Percentiles rank a stretch among this genome's conserved stretches.
phyloP scores from a whole-genome alignment of 1,284 basidiomycete genomes.

The Pholiota adiposa region DNA sequence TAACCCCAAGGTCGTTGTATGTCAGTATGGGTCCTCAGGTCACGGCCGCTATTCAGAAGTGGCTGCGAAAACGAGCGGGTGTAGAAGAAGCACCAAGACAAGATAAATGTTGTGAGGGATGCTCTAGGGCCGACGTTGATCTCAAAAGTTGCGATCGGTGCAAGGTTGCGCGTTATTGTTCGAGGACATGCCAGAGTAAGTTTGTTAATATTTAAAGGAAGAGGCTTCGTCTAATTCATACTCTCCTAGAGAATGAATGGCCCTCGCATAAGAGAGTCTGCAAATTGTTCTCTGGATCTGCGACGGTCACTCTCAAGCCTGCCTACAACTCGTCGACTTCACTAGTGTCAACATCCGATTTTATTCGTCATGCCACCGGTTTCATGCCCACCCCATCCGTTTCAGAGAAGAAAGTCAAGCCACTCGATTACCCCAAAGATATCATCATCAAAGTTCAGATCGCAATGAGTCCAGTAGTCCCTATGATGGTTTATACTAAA shows the following conservation, averaged over 20 bases:
- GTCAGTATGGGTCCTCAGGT: conserved; percentile 46
- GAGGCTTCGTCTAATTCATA: too few relatives aligned
- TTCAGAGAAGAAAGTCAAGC: conserved; percentile 31
- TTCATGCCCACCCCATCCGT: conserved; percentile 17
- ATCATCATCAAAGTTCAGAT: conserved; percentile 61
- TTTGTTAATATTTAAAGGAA: too few relatives aligned
- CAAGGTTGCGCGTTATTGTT: conserved; percentile 52
- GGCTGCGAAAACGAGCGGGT: conserved; percentile 51
- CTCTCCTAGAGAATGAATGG: conserved; percentile 48
- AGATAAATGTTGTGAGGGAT: conserved; percentile 46
- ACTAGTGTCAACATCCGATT: conserved; percentile 14
- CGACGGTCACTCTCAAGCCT: conserved; percentile 51
- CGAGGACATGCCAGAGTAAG: conserved; percentile 55
- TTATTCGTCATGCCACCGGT: conserved; percentile 31
- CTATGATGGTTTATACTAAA: conserved; percentile 51
- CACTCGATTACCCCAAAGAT: conserved; percentile 34
- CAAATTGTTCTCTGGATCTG: conserved; percentile 43
- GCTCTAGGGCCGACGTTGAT: conserved; percentile 29
- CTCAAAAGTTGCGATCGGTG: conserved; percentile 52
- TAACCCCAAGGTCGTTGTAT: conserved; percentile 36
- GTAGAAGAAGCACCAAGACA: conserved; percentile 42
- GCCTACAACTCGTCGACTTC: conserved; percentile 32
- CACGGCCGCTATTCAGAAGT: conserved; percentile 49
- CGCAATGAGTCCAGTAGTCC: not conserved
- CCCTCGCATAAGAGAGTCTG: conserved; percentile 50